These are phyloP conservation scores for Diutina rugosa DNA, from an alignment of 1,139 yeast genomes.

Conservation along the genomic window DNA sequence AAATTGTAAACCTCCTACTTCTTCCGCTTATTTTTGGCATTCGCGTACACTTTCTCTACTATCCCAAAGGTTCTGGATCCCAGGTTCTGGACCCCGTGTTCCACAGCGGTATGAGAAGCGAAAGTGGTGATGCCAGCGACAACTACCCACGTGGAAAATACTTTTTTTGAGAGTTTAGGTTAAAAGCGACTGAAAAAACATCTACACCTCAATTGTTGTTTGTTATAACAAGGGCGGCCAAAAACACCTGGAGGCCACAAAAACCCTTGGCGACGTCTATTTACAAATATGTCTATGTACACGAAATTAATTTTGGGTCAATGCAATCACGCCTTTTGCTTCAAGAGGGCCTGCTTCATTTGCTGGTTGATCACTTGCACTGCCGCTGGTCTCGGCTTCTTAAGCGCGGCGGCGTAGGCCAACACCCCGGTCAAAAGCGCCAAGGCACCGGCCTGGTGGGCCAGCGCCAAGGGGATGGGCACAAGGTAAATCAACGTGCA, in stretches of 20 bases:
- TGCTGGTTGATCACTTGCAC: slow-evolving; percentile 5
- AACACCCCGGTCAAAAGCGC: slow-evolving; percentile 74
- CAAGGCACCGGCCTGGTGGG: slow-evolving; percentile 96
- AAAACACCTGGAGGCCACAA: background rate
- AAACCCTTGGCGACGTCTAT: background rate
- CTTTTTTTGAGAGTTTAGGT: background rate
- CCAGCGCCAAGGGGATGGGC: slow-evolving; percentile 86
- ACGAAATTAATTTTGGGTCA: background rate
- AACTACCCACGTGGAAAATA: background rate
- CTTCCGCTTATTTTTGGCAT: background rate
- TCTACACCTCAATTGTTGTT: background rate
- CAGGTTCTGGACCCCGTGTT: background rate
- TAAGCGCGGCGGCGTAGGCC: slow-evolving; percentile 54
- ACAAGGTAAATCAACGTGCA: slow-evolving; percentile 77
- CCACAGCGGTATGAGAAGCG: background rate
- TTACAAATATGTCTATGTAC: background rate
- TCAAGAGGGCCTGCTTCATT: background rate
- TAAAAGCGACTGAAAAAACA: no score
- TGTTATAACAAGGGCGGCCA: background rate
- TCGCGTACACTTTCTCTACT: no score
- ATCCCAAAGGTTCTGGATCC: no score
- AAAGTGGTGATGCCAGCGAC: background rate
- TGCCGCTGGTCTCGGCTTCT: slow-evolving; percentile 49
- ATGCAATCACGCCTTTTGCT: background rate
- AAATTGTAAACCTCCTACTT: no score